Evolutionary conservation across 805 yeast species (phyloP).

Genomic region (Candida corydali): DNA sequence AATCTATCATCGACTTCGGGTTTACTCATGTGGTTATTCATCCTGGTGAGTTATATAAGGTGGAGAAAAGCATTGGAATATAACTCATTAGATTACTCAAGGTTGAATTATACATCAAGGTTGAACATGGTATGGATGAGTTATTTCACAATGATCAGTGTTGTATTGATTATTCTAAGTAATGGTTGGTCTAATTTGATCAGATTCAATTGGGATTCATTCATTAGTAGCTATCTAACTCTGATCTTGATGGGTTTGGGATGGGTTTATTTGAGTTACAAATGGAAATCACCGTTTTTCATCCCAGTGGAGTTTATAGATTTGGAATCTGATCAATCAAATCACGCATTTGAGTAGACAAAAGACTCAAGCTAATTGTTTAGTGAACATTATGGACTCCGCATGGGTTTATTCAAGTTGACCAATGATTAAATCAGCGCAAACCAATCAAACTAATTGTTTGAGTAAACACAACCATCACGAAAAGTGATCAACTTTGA

Average conservation of each 20-base stretch:
- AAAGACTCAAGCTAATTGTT: no score
- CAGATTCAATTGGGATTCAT: constrained; percentile 14
- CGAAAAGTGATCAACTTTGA: no score
- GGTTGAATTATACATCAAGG: constrained; percentile 43
- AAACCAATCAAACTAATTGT: no score
- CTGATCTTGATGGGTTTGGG: constrained; percentile 5
- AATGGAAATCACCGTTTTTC: constrained; percentile 8
- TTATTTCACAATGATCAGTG: constrained; percentile 14
- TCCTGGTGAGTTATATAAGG: constrained; percentile 16
- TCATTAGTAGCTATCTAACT: constrained; percentile 10
- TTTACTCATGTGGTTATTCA: constrained; percentile 23
- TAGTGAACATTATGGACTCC: no score
- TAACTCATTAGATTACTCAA: constrained; percentile 63
- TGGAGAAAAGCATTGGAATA: constrained; percentile 9
- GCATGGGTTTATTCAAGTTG: no score
- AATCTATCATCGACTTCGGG: constrained; percentile 24
- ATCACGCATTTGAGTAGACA: constrained; percentile 5
- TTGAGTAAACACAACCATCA: no score
- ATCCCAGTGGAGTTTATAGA: constrained; percentile 5
- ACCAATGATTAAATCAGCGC: no score
- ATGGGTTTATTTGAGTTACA: background rate
- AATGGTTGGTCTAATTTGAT: constrained; percentile 19
- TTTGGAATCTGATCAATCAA: constrained; percentile 7
- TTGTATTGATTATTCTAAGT: constrained; percentile 12
- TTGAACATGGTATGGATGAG: constrained; percentile 7